These are phyloP conservation scores for Phragmites australis DNA, from an alignment of 176 grass and related monocot species.

Conservation along the genomic window DNA sequence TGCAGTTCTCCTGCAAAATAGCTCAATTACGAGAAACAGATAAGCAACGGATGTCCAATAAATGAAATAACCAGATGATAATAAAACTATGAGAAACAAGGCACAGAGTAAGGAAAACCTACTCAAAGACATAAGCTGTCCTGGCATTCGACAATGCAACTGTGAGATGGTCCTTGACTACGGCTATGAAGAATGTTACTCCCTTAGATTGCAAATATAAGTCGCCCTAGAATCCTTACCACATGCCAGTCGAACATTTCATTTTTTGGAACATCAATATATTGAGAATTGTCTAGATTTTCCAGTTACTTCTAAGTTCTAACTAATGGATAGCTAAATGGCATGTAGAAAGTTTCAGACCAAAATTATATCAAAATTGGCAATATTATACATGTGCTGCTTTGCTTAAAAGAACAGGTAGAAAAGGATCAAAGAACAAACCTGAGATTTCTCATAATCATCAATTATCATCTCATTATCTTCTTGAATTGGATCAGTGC, in stretches of 20 bases:
- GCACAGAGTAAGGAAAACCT: neutral
- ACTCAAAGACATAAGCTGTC: neutral
- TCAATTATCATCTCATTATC: constrained; percentile 30
- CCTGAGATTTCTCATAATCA: constrained; percentile 38
- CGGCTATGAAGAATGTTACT: neutral
- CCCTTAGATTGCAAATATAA: neutral
- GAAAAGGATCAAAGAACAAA: constrained; percentile 28
- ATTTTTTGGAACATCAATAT: neutral
- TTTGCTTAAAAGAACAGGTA: neutral
- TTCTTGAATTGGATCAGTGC: constrained; percentile 16
- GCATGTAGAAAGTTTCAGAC: neutral
- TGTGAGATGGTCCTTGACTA: constrained; percentile 1
- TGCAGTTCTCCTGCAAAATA: constrained; percentile 44
- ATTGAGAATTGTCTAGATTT: neutral
- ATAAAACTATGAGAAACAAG: neutral
- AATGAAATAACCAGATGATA: constrained; percentile 6
- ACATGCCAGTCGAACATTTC: neutral
- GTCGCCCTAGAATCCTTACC: neutral
- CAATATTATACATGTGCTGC: constrained; percentile 11
- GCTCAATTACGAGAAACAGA: constrained; percentile 14
- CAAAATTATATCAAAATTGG: neutral
- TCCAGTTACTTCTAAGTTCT: neutral
- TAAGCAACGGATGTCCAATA: constrained; percentile 19
- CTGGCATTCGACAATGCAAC: constrained; percentile 6
- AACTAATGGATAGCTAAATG: constrained; percentile 16